A percentile compares a stretch with the other conserved stretches of the same genome.
Conservation (phyloP, 78 protist genomes). For the Planoprotostelium fungivorum region DNA sequence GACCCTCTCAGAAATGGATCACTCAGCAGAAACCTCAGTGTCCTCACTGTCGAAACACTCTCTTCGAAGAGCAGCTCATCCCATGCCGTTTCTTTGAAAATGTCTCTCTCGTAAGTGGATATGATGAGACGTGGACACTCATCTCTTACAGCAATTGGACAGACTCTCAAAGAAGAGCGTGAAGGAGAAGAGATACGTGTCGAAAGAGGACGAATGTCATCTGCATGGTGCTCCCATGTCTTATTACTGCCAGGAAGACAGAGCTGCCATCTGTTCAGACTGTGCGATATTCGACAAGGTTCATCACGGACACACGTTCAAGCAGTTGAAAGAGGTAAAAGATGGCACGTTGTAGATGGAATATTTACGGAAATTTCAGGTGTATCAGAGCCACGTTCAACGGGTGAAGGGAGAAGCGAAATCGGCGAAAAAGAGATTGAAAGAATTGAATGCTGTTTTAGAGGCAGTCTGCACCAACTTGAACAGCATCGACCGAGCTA, state of each 20-base stretch:
- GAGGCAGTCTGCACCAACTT: neutral
- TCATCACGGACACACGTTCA: neutral
- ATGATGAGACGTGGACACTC: neutral
- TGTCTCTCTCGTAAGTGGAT: neutral
- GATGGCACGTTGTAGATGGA: neutral
- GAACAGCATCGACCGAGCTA: neutral
- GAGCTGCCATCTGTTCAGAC: neutral
- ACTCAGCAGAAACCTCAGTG: neutral
- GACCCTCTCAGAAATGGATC: neutral
- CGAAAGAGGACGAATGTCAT: neutral
- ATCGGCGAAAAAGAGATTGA: neutral
- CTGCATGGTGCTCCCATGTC: neutral
- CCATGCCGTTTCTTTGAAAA: constrained; percentile 1
- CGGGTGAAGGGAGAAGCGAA: neutral
- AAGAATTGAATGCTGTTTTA: neutral
- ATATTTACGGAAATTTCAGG: neutral
- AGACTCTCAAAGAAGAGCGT: neutral
- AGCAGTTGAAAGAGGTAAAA: neutral
- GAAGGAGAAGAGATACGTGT: neutral
- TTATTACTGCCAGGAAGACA: neutral
- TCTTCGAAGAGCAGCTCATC: neutral
- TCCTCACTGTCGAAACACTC: neutral
- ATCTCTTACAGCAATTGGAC: neutral
- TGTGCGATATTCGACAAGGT: neutral
- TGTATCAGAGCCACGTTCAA: neutral